These are phyloP conservation scores for Petunia hybrid DNA, from an alignment of 305 asterid species.

Conservation along the genomic window DNA sequence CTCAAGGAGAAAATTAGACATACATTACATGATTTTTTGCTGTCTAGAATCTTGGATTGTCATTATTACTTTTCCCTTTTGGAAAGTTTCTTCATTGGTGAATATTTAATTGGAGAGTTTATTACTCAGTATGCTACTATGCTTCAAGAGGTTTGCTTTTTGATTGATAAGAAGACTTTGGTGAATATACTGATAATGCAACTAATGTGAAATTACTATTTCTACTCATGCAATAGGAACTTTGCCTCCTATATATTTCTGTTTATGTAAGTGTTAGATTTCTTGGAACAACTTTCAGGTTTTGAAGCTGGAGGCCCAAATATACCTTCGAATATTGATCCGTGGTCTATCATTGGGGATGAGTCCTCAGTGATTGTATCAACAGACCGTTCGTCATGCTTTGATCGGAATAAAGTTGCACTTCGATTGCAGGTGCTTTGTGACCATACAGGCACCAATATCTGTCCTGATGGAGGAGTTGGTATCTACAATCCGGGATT, in stretches of 20 bases:
- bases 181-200: conserved; percentile 1
- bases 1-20: not conserved
- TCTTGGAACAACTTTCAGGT: conserved; percentile 56
- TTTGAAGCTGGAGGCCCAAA: conserved; percentile 94
- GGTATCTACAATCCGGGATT: conserved; percentile 94
- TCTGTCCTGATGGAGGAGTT: conserved; percentile 88
- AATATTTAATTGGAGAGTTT: not conserved
- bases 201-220: not conserved
- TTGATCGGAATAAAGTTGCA: conserved; percentile 82
- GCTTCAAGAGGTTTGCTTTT: not conserved
- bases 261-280: not conserved
- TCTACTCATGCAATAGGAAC: not conserved
- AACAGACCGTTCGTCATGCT: conserved; percentile 85
- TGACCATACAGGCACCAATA: conserved; percentile 52
- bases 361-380: conserved; percentile 74
- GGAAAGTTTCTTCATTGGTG: not conserved
- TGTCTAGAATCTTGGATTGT: not conserved
- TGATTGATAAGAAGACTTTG: not conserved
- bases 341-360: conserved; percentile 84
- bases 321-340: conserved; percentile 86
- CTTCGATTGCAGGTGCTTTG: conserved; percentile 84
- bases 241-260: conserved; percentile 16
- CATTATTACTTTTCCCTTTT: not conserved
- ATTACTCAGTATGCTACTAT: not conserved
- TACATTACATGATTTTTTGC: not conserved